phyloP scores from a whole-genome alignment of 1,284 basidiomycete genomes.

The Leccinum olivaceoglutinosum region DNA sequence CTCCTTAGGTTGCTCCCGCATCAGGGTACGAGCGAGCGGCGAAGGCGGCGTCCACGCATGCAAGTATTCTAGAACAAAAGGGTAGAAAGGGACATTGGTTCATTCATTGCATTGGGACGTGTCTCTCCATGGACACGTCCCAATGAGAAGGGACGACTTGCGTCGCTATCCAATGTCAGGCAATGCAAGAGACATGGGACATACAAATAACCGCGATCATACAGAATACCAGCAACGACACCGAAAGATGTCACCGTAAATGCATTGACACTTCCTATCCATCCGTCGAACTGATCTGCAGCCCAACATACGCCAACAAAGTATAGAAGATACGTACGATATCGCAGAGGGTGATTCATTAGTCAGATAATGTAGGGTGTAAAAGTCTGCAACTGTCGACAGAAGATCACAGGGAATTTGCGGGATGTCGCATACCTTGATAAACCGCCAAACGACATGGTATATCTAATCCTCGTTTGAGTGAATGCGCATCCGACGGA shows the following conservation, averaged over 20 bases:
- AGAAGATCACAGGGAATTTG: neutral
- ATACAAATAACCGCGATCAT: conserved; percentile 30
- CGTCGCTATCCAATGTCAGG: too few species aligned
- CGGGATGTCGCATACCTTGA: conserved; percentile 21
- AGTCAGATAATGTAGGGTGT: conserved; percentile 28
- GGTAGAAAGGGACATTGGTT: too few species aligned
- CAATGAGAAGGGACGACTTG: too few species aligned
- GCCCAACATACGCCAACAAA: neutral
- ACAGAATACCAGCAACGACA: conserved; percentile 20
- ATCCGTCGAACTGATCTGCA: conserved; percentile 17
- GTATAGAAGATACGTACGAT: conserved; percentile 19
- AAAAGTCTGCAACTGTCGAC: conserved; percentile 21
- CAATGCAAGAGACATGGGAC: conserved; percentile 2
- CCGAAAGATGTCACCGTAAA: conserved; percentile 13
- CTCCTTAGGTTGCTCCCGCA: too few species aligned
- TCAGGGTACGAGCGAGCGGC: too few species aligned
- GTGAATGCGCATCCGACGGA: neutral
- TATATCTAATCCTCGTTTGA: conserved; percentile 18
- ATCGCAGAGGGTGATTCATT: conserved; percentile 25
- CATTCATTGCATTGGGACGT: too few species aligned
- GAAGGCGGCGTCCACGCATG: too few species aligned
- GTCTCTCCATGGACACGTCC: too few species aligned
- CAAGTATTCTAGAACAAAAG: too few species aligned
- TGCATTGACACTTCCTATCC: conserved; percentile 28
- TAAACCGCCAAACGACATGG: conserved; percentile 25